Evolutionary conservation across 2,329 filamentous ascomycete genomes (phyloP).

Genomic region (Aspergillus ruber): DNA sequence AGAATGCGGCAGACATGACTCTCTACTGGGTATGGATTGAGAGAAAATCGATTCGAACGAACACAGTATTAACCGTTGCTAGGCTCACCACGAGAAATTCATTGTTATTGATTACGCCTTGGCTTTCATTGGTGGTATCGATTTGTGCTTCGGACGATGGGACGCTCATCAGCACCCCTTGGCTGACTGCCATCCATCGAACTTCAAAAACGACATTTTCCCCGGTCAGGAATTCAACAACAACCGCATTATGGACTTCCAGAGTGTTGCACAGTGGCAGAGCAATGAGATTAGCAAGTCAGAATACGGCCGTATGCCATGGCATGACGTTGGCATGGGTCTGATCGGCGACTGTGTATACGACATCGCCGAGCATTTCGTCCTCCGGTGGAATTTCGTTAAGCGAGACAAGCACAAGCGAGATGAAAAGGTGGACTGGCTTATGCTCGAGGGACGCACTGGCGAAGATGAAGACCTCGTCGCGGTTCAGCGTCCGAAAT

Average conservation of each 20-base stretch:
- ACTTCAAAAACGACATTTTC: slow-evolving; percentile 76
- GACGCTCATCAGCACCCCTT: slow-evolving; percentile 79
- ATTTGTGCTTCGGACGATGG: slow-evolving; percentile 94
- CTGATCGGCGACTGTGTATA: slow-evolving; percentile 83
- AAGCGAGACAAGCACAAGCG: slow-evolving; percentile 98
- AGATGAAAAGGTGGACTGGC: slow-evolving; percentile 75
- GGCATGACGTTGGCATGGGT: slow-evolving; percentile 94
- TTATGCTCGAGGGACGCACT: slow-evolving; percentile 68
- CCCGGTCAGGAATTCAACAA: slow-evolving; percentile 98
- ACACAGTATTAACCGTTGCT: neutral
- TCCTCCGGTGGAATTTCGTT: slow-evolving; percentile 91
- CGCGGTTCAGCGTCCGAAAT: slow-evolving; percentile 79
- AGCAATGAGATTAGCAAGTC: slow-evolving; percentile 86
- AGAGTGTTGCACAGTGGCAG: slow-evolving; percentile 86
- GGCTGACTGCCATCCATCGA: slow-evolving; percentile 79
- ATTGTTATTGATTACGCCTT: slow-evolving; percentile 87
- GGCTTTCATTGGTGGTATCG: slow-evolving; percentile 89
- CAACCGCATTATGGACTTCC: slow-evolving; percentile 91
- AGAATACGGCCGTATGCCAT: slow-evolving; percentile 92
- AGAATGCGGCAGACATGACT: slow-evolving; percentile 92
- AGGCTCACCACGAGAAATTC: slow-evolving; percentile 94
- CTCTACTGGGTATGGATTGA: slow-evolving; percentile 65
- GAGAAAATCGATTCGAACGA: neutral
- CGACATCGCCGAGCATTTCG: slow-evolving; percentile 93
- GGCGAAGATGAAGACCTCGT: slow-evolving; percentile 77